phyloP scores from a whole-genome alignment of 345 rosid genomes.

The rapeseed (Brassica napus) region DNA sequence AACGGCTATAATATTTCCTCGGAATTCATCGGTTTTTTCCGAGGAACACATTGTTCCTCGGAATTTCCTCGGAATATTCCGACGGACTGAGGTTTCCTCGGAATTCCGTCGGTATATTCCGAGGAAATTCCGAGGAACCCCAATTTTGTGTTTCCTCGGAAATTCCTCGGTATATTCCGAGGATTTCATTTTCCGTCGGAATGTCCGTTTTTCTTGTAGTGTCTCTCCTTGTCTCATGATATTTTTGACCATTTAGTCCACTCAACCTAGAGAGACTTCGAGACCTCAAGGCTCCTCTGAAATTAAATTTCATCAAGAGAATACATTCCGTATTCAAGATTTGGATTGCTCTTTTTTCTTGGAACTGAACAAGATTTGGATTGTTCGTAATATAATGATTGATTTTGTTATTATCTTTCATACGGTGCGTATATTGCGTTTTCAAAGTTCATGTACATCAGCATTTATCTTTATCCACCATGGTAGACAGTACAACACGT shows the following conservation, averaged over 20 bases:
- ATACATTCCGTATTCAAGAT: background rate
- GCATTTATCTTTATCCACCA: conserved; percentile 19
- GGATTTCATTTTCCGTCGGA: no score
- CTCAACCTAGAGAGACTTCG: background rate
- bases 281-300: conserved; percentile 11
- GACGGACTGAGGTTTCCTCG: no score
- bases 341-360: background rate
- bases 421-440: conserved; percentile 20
- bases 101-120: no score
- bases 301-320: background rate
- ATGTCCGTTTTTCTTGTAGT: no score
- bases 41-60: no score
- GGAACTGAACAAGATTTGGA: background rate
- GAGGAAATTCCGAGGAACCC: no score
- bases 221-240: conserved; percentile 26
- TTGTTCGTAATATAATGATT: background rate
- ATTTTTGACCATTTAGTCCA: conserved; percentile 24
- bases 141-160: no score
- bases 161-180: no score
- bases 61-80: no score
- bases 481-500: conserved; percentile 25
- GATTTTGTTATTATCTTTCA: conserved; percentile 7
- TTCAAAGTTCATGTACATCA: conserved; percentile 7
- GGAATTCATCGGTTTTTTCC: no score
- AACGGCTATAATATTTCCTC: no score